phyloP scores from a whole-genome alignment of 257 asterid species.

The Nicotiana sylvestris region DNA sequence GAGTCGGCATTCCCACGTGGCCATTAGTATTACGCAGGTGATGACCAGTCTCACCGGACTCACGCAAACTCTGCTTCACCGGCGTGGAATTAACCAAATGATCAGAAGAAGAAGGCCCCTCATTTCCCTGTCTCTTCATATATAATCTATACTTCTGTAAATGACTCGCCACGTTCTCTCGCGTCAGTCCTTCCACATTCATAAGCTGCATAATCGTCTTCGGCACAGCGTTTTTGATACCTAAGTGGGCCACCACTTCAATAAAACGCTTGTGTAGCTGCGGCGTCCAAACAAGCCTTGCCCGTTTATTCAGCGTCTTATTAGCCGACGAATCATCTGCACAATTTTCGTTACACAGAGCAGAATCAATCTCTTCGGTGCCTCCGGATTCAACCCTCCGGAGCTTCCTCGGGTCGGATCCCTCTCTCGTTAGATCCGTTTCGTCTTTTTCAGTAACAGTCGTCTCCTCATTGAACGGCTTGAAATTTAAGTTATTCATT shows the following conservation, averaged over 20 bases:
- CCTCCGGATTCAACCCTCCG: slow-evolving; percentile 36
- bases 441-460: slow-evolving; percentile 31
- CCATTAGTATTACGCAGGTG: slow-evolving; percentile 26
- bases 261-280: slow-evolving; percentile 87
- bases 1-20: slow-evolving; percentile 37
- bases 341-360: slow-evolving; percentile 30
- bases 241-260: slow-evolving; percentile 83
- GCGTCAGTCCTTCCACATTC: slow-evolving; percentile 91
- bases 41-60: slow-evolving; percentile 43
- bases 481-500: slow-evolving; percentile 28
- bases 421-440: slow-evolving; percentile 41
- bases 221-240: slow-evolving; percentile 80
- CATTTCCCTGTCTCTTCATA: slow-evolving; percentile 50
- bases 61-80: slow-evolving; percentile 66
- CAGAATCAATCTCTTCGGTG: slow-evolving; percentile 38
- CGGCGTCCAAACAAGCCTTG: slow-evolving; percentile 96
- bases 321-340: slow-evolving; percentile 51
- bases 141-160: slow-evolving; percentile 82
- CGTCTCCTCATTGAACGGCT: slow-evolving; percentile 29
- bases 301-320: slow-evolving; percentile 55
- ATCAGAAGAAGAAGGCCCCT: slow-evolving; percentile 70
- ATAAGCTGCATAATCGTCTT: slow-evolving; percentile 91
- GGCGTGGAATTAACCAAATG: slow-evolving; percentile 75
- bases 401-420: slow-evolving; percentile 54
- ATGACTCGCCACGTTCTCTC: slow-evolving; percentile 94